These are phyloP conservation scores for Candida wancherniae DNA, from an alignment of 805 yeast species.

Conservation along the genomic window DNA sequence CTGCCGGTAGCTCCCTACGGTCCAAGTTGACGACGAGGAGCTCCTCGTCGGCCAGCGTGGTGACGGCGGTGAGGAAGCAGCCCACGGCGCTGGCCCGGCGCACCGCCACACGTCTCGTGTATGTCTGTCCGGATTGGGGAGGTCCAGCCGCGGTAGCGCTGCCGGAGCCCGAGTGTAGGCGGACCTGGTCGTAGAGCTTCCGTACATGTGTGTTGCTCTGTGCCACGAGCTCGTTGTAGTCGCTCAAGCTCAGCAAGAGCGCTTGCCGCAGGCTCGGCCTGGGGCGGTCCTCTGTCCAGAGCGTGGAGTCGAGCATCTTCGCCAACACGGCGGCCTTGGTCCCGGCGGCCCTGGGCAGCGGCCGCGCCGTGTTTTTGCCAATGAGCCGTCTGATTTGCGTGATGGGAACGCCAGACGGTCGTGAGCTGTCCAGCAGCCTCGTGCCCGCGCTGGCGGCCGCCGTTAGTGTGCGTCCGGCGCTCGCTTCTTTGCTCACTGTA, in stretches of 20 bases:
- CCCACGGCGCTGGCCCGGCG: slow-evolving; percentile 1
- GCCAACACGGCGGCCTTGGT: no score
- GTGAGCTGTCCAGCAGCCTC: no score
- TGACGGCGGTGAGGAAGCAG: slow-evolving; percentile 5
- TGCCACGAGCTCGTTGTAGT: slow-evolving; percentile 4
- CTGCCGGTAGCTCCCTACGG: slow-evolving; percentile 1
- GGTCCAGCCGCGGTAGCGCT: neutral
- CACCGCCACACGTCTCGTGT: neutral
- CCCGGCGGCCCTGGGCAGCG: no score
- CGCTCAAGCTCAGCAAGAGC: slow-evolving; percentile 2
- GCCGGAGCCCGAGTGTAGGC: neutral
- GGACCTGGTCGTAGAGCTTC: slow-evolving; percentile 1
- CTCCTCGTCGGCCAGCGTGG: slow-evolving; percentile 3
- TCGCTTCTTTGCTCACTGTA: no score
- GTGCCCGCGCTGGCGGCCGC: no score
- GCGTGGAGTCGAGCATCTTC: no score
- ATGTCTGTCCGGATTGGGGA: neutral
- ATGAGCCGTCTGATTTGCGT: no score
- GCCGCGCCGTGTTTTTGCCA: no score
- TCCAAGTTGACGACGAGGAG: slow-evolving; percentile 6
- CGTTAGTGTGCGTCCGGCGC: no score
- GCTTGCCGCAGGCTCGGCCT: slow-evolving; percentile 4
- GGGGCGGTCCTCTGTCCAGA: neutral
- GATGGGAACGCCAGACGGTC: no score
- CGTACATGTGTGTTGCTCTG: slow-evolving; percentile 9